Evolutionary conservation across 306 rosid genomes (phyloP).

Genomic region (Vicia faba): DNA sequence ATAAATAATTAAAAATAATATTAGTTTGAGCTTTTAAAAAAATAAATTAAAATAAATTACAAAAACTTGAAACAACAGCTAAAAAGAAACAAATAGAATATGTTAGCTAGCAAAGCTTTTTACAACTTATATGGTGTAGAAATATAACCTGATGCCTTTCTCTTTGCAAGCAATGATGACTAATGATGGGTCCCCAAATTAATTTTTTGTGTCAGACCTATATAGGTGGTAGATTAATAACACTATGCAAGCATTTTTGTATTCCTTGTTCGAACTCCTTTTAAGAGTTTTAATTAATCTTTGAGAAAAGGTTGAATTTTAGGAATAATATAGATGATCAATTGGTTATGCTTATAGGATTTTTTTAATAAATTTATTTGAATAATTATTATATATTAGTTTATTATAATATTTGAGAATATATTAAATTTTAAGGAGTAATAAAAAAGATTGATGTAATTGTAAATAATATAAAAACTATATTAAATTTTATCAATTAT

Average conservation of each 20-base stretch:
- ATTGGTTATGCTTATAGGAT: too few species aligned
- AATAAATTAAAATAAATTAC: not conserved
- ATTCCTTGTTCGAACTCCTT: not conserved
- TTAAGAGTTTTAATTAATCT: not conserved
- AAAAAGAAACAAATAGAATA: not conserved
- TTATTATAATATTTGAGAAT: too few species aligned
- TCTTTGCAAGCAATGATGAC: conserved; percentile 16
- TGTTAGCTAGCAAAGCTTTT: not conserved
- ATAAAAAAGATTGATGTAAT: too few species aligned
- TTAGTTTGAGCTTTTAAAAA: not conserved
- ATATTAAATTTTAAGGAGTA: too few species aligned
- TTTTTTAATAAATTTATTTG: too few species aligned
- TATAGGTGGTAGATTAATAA: conserved; percentile 16
- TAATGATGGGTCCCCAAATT: conserved; percentile 11
- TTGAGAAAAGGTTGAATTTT: too few species aligned
- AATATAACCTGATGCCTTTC: conserved; percentile 27
- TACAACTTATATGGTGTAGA: not conserved
- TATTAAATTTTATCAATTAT: too few species aligned
- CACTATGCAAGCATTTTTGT: conserved; percentile 8
- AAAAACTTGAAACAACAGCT: not conserved
- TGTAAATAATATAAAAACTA: too few species aligned
- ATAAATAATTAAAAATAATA: too few species aligned
- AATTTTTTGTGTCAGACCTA: not conserved
- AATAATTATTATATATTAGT: too few species aligned
- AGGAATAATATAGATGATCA: too few species aligned